Conservation (phyloP, 257 asterid genomes). For the Osmanthus fragrans region DNA sequence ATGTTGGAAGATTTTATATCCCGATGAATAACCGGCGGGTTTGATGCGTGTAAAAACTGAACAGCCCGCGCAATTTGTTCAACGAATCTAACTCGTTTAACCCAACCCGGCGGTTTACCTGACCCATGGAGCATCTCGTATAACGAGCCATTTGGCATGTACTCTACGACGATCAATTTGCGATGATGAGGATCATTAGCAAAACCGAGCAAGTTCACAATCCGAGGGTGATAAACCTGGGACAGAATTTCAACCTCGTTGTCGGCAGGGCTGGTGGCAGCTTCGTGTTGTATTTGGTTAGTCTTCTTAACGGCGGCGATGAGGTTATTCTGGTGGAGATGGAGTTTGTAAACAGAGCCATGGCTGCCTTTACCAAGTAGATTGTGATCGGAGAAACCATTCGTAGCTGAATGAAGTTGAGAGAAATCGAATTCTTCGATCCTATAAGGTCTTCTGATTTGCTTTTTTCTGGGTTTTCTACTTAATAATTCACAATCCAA, state of each 20-base stretch:
- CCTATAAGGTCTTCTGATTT: constrained; percentile 27
- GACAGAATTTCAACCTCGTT: constrained; percentile 78
- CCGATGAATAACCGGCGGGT: constrained; percentile 81
- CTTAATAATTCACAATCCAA: constrained; percentile 44
- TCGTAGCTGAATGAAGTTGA: constrained; percentile 27
- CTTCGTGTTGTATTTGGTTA: constrained; percentile 28
- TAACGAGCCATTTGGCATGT: constrained; percentile 79
- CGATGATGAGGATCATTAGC: constrained; percentile 39
- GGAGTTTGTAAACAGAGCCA: constrained; percentile 71
- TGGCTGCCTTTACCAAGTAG: constrained; percentile 85
- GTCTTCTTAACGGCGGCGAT: constrained; percentile 66
- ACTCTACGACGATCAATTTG: constrained; percentile 70
- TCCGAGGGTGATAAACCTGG: constrained; percentile 51
- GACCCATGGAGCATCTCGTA: constrained; percentile 64
- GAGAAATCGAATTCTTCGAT: constrained; percentile 50
- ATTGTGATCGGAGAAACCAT: constrained; percentile 53
- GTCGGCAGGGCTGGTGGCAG: constrained; percentile 38
- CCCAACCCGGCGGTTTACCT: constrained; percentile 65
- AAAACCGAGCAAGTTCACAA: constrained; percentile 72
- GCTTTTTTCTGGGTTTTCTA: constrained; percentile 20
- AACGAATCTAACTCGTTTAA: constrained; percentile 58
- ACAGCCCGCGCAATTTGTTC: constrained; percentile 71
- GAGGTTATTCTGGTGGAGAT: constrained; percentile 35
- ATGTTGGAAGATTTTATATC: constrained; percentile 83
- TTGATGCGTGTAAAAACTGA: constrained; percentile 55